These are phyloP conservation scores for Leucosporidium yakuticum DNA, from an alignment of 768 basidiomycete genomes.

Conservation along the genomic window DNA sequence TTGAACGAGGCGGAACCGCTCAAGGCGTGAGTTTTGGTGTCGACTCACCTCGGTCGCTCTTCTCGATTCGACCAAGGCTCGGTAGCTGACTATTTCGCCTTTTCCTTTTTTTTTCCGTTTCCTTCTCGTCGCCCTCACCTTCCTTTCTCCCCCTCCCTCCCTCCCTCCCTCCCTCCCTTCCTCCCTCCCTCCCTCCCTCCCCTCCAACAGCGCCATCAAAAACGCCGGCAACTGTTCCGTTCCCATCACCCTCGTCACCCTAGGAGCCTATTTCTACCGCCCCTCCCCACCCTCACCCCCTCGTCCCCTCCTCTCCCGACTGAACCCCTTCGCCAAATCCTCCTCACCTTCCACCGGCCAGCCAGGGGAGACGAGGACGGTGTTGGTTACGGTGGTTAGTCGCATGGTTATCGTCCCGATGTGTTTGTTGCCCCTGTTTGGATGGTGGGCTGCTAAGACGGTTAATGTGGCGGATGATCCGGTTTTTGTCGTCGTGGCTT, in stretches of 20 bases:
- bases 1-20: constrained; percentile 52
- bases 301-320: not conserved
- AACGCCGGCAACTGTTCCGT: constrained; percentile 71
- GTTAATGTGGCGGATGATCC: constrained; percentile 55
- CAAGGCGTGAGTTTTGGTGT: constrained; percentile 39
- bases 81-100: not conserved
- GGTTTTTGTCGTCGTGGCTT: constrained; percentile 77
- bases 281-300: constrained; percentile 26
- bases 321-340: not conserved
- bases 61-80: no score
- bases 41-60: not conserved
- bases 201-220: constrained; percentile 50
- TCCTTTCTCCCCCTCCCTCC: no score
- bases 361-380: constrained; percentile 50
- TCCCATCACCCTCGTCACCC: constrained; percentile 80
- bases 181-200: not conserved
- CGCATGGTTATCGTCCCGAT: constrained; percentile 83
- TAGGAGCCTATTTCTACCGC: constrained; percentile 82
- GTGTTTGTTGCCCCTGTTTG: constrained; percentile 69
- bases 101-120: no score
- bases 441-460: constrained; percentile 52
- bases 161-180: not conserved
- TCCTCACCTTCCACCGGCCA: not conserved
- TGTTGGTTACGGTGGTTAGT: constrained; percentile 71
- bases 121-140: not conserved